Evolutionary conservation across 2,329 filamentous ascomycete species (phyloP), one percentile per base, ranked within the genome.

Genomic region (Paracorniculantispora psalliotae): DNA sequence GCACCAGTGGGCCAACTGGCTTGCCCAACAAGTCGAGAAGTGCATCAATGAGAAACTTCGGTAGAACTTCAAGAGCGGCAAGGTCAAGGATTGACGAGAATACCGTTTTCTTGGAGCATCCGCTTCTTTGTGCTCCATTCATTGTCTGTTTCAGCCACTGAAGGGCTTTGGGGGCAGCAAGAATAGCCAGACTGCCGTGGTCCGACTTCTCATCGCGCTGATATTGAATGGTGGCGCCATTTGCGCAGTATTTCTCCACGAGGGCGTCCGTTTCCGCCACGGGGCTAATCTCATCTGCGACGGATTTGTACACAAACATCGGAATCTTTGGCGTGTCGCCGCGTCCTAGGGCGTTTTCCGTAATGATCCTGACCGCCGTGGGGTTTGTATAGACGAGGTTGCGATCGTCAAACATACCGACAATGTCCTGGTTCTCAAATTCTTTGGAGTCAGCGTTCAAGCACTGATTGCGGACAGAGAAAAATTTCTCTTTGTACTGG

Each of bases 291-390:
- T 80, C 74, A 53, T 84, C 80, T 3, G 64, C 62, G 21, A 76
- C 70, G 0, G 78, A 75, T 63, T 83, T 81, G 67, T 82, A 82
- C 2, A 79, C 67, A 62, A 77, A 79, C 5, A 82, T 53, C 0
- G 80, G 80, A 62, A 81, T 78, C 30, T 71, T 63, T 1, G 80
- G 80, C 0, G 73, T 67, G 43, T 75, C 67, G 1, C 73, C 73
- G 46, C 77, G 72, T 19, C 67, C 67, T 2, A 70, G 67, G 35
- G 63, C 63, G 35, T 71, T 64, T 56, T 67, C 69, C 15, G 69
- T 65, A 0, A 66, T 47, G 28, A 71, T 65, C 19, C 69, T 65
- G 13, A 69, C 62, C 0, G 64, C 59, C 19, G 63, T 60, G 3
- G 60, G 64, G 19, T 61, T 67, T 23, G 52, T 65, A 56, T 52